A percentile compares a stretch with the other conserved stretches of the same genome.
phyloP scores from a whole-genome alignment of 2,329 filamentous ascomycete genomes.

The Epichloe bromicola region DNA sequence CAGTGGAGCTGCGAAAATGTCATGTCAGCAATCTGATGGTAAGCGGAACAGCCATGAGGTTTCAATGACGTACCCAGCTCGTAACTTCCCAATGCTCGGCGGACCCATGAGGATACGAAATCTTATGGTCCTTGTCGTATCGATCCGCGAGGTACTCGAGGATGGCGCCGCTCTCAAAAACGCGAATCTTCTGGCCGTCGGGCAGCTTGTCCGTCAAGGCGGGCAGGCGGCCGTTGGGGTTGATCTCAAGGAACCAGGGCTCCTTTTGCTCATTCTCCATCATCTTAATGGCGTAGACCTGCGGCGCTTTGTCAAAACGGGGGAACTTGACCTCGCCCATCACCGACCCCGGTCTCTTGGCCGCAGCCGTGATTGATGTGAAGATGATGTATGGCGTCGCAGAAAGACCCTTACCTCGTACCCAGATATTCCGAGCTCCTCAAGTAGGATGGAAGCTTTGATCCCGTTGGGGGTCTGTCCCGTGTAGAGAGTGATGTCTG shows the following conservation, averaged over 20 bases:
- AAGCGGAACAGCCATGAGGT: not conserved
- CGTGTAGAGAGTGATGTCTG: constrained; percentile 72
- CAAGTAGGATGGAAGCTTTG: constrained; percentile 76
- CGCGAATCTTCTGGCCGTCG: constrained; percentile 57
- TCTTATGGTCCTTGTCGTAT: constrained; percentile 71
- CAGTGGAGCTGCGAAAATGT: constrained; percentile 39
- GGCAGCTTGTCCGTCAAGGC: constrained; percentile 68
- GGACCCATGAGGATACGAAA: constrained; percentile 62
- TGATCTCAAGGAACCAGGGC: constrained; percentile 80
- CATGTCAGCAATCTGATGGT: too few relatives aligned
- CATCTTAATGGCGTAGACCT: constrained; percentile 54
- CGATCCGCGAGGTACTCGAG: constrained; percentile 71
- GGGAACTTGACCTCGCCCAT: not conserved
- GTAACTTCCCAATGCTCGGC: constrained; percentile 68
- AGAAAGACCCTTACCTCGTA: constrained; percentile 45
- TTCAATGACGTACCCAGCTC: constrained; percentile 48
- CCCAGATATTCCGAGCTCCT: constrained; percentile 63
- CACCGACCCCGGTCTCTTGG: too few relatives aligned
- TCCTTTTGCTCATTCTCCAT: constrained; percentile 68
- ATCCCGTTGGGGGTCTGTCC: constrained; percentile 77
- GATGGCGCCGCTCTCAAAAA: constrained; percentile 79
- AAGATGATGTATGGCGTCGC: not conserved
- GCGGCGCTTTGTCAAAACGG: not conserved
- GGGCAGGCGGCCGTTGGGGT: constrained; percentile 86
- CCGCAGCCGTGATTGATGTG: too few relatives aligned